Base-by-base conservation (phyloP, 371 early-diverging fungal species). In the Mortierella sp. region DNA sequence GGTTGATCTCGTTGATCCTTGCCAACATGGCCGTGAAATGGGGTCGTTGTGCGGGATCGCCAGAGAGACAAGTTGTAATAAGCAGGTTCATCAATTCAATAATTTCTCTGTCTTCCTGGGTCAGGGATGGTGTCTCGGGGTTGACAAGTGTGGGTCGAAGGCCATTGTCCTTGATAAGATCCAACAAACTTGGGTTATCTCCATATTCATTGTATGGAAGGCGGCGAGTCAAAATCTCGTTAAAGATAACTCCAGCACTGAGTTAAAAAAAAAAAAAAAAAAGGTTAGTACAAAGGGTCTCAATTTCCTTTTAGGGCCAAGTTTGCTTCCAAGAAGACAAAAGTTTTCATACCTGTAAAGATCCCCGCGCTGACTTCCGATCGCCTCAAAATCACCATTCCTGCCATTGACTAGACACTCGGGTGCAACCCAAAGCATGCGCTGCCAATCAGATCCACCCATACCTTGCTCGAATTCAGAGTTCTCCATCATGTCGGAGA, bases 231-330 rank as follows among this genome's bases (percentile, higher is more conserved):
- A 85, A 45, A 14, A 86, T 85, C 68, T 86, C 85, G 56, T 84
- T 85, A 28, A 86, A 83, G 29, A 86, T 81, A 37, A 86, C 71
- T 15, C 86, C 86, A 25, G 83, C 83, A 47, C 86, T 86, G 57
- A 16, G 28, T 29, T 7, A 43, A 16, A 52, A 51, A 29, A 29
- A n/a, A 19, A 29, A 37, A 29, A 30, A 18, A 61, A 21, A 0
- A 37, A 37, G 9, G 3, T 37, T 37, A 37, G 37, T 9, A 37
- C 3, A 37, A 3, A 37, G 37, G 9, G 3, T 37, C n/a, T n/a
- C n/a, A n/a, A 37, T 3, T 5, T 37, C 37, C 3, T 37, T 9
- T 37, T 37, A 9, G 37, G 37, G 37, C 37, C 37, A 37, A 37
- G 9, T 9, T 9, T 37, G 37, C 37, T 37, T 9, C 37, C 37